Percentiles rank a stretch among this genome's conserved stretches.
These are phyloP conservation scores for Akanthomyces dipterigenus DNA, from an alignment of 2,329 filamentous ascomycete species.

Conservation along the genomic window DNA sequence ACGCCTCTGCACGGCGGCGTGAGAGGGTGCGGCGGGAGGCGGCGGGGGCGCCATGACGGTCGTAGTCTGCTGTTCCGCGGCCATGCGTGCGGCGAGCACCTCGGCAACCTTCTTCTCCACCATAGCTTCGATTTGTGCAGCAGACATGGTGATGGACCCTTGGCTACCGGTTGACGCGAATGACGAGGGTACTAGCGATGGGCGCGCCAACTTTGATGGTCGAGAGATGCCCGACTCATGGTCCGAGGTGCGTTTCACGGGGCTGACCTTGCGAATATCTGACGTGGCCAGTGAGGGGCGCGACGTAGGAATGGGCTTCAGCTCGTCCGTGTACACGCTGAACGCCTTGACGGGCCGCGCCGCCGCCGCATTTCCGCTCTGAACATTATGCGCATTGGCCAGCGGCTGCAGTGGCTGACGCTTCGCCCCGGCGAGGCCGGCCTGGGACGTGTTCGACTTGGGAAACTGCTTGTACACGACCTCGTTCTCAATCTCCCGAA, in stretches of 20 bases:
- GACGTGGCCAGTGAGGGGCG: conserved; percentile 29
- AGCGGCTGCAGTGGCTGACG: conserved; percentile 77
- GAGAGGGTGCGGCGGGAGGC: conserved; percentile 12
- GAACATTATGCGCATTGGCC: conserved; percentile 66
- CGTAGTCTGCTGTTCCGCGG: conserved; percentile 38
- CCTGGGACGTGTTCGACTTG: conserved; percentile 39
- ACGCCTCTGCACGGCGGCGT: conserved; percentile 68
- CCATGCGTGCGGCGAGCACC: conserved; percentile 67
- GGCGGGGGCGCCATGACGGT: conserved; percentile 26
- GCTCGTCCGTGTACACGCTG: conserved; percentile 75
- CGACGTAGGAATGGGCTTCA: conserved; percentile 35
- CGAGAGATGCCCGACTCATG: conserved; percentile 30
- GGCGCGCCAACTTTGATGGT: conserved; percentile 42
- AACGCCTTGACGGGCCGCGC: conserved; percentile 59
- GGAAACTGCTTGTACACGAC: conserved; percentile 76
- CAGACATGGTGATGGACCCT: conserved; percentile 46
- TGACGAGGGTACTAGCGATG: conserved; percentile 20
- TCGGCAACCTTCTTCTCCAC: conserved; percentile 89
- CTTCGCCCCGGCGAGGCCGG: conserved; percentile 21
- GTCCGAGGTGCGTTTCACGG: conserved; percentile 38
- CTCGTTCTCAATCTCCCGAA: conserved; percentile 92
- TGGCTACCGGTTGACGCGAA: conserved; percentile 18
- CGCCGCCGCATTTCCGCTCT: conserved; percentile 43
- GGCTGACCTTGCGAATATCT: conserved; percentile 25
- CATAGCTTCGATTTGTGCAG: conserved; percentile 78